phyloP scores from a whole-genome alignment of 2,329 filamentous ascomycete genomes.

The Fusarium miscanthi region DNA sequence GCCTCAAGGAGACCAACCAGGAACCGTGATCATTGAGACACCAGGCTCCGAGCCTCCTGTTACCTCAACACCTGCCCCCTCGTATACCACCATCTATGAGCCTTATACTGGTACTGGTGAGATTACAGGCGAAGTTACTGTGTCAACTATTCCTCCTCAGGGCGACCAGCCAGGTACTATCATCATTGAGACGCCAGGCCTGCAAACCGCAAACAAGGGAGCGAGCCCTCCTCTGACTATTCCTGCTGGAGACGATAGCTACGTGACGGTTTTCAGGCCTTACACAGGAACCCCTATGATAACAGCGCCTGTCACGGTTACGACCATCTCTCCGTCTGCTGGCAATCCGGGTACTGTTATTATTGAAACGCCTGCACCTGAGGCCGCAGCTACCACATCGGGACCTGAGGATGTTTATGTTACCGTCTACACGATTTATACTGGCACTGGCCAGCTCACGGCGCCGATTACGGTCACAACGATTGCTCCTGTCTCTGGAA shows the following conservation, averaged over 20 bases:
- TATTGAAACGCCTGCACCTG: conserved; percentile 20
- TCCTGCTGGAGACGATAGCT: conserved; percentile 15
- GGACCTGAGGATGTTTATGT: conserved; percentile 9
- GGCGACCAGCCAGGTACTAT: conserved; percentile 22
- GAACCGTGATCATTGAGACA: conserved; percentile 24
- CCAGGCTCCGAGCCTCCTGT: neutral
- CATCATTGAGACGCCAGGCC: conserved; percentile 21
- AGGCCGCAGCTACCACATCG: neutral
- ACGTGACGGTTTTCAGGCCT: conserved; percentile 31
- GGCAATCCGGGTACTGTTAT: conserved; percentile 31
- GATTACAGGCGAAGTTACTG: conserved; percentile 6
- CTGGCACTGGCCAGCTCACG: conserved; percentile 15
- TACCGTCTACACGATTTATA: conserved; percentile 24
- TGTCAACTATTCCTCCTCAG: conserved; percentile 12
- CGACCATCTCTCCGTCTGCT: conserved; percentile 7
- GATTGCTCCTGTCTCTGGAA: conserved; percentile 24
- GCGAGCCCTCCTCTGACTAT: conserved; percentile 17
- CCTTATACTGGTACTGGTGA: conserved; percentile 14
- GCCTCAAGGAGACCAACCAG: neutral
- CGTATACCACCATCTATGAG: conserved; percentile 29
- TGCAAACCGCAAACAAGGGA: conserved; percentile 14
- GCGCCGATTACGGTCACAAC: conserved; percentile 18
- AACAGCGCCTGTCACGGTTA: conserved; percentile 22
- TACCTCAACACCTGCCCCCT: conserved; percentile 1
- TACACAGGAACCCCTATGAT: conserved; percentile 26